phyloP scores from a whole-genome alignment of 768 basidiomycete species.

The Scleroderma bovista region DNA sequence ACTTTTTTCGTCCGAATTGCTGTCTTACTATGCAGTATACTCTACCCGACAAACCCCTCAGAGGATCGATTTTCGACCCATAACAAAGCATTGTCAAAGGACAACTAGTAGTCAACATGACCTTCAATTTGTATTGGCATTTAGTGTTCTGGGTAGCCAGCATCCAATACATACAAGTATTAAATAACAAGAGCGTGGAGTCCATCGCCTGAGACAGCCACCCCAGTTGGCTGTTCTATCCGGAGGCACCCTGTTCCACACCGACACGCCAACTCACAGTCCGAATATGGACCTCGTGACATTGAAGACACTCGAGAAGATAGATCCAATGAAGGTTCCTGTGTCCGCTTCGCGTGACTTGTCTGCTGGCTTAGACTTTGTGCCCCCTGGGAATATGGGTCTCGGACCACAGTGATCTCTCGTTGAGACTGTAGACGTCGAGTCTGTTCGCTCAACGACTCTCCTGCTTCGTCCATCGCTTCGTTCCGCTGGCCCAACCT shows the following conservation, averaged over 20 bases:
- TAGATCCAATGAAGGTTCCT: neutral
- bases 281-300: neutral
- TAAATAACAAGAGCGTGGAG: too few species aligned
- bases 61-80: too few species aligned
- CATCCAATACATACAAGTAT: conserved; percentile 7
- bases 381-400: conserved; percentile 82
- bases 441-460: neutral
- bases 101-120: too few species aligned
- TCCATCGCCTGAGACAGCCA: too few species aligned
- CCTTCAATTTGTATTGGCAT: too few species aligned
- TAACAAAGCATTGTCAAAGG: too few species aligned
- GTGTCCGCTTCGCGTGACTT: neutral
- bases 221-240: neutral
- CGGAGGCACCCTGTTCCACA: neutral
- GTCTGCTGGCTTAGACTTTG: too few species aligned
- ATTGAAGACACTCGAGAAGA: neutral
- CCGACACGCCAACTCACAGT: neutral
- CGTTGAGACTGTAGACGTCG: neutral
- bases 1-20: conserved; percentile 2
- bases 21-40: too few species aligned
- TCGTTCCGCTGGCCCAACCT: neutral
- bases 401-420: conserved; percentile 54
- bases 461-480: neutral
- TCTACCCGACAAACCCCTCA: too few species aligned
- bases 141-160: too few species aligned